Base-by-base conservation (phyloP, 2,329 filamentous ascomycete genomes). In the Diaporthe humulicola region DNA sequence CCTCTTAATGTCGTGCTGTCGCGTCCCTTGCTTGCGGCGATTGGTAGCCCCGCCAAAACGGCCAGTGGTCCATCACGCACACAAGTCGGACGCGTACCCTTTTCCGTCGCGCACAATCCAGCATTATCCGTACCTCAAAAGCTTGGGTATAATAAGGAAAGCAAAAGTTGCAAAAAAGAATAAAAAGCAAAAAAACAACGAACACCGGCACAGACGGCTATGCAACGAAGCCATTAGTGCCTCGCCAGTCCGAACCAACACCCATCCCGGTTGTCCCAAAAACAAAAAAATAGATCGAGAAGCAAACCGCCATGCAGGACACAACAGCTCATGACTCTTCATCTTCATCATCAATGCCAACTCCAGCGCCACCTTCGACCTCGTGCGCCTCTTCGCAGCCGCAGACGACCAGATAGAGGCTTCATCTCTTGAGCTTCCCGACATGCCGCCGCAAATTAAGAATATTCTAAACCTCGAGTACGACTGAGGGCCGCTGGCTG, bases 391-490 rank as follows among this genome's bases (percentile, higher is more conserved):
- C 66, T 52, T 15, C 30, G 56, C 10, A 40, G 12, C 12, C 25
- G 40, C 17, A 12, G 40, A 38, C 30, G 25, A 33, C 38, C 56
- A 45, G n/a, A 52, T 12, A n/a, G 72, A 64, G 48, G 40, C 50
- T 48, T 60, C 28, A 36, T 33, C 64, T 54, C 48, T 38, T 38
- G 45, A 40, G 33, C 7, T 56, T 72, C 14, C 73, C 40, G 19
- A 76, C 28, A 25, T 67, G 58, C n/a, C 57, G 75, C 40, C 75
- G 69, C 28, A 74, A 40, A 58, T 70, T 66, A 72, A 72, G 17
- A 66, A 74, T 76, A 58, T 66, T 70, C 75, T 76, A 76, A 72
- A 73, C 73, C 61, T 76, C 75, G 58, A 76, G 58, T 38, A 69
- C 61, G 40, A 74, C 70, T 38, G 64, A 9, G 45, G 70, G 73